These are phyloP conservation scores for Geotrichum histeridarum DNA, from an alignment of 1,139 yeast species.

Conservation along the genomic window DNA sequence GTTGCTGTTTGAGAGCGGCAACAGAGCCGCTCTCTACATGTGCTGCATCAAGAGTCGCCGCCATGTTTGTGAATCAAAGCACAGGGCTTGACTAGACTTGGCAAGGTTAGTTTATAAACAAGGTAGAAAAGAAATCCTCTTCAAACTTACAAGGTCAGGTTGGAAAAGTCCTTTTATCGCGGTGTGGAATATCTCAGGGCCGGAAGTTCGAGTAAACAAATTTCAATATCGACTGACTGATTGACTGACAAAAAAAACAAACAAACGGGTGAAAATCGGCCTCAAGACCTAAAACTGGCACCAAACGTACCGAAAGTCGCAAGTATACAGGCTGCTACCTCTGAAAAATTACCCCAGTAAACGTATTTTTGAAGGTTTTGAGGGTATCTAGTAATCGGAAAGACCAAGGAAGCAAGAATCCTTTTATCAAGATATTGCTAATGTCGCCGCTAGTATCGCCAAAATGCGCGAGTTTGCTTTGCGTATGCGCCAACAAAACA, in stretches of 20 bases:
- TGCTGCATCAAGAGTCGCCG: conserved; percentile 13
- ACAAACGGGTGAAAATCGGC: too few species aligned
- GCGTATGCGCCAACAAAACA: too few species aligned
- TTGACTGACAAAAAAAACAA: neutral
- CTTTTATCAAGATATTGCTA: too few species aligned
- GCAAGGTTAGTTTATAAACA: neutral
- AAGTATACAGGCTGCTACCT: too few species aligned
- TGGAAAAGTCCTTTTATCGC: neutral
- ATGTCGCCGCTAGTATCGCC: too few species aligned
- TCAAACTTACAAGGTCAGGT: neutral
- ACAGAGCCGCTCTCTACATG: conserved; percentile 9
- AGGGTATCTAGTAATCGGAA: too few species aligned
- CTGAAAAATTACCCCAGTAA: too few species aligned
- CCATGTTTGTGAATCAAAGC: conserved; percentile 13
- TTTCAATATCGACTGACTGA: neutral
- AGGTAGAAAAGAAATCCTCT: neutral
- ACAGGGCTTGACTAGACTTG: neutral
- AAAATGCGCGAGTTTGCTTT: too few species aligned
- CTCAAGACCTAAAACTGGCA: too few species aligned
- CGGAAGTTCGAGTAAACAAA: neutral
- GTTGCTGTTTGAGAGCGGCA: conserved; percentile 9
- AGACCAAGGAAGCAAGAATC: too few species aligned
- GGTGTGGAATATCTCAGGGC: neutral
- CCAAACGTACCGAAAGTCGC: too few species aligned
- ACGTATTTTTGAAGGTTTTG: too few species aligned